Evolutionary conservation across 2,329 filamentous ascomycete genomes (phyloP), one percentile per base, ranked within the genome.

Genomic region (Botryotinia globosa): DNA sequence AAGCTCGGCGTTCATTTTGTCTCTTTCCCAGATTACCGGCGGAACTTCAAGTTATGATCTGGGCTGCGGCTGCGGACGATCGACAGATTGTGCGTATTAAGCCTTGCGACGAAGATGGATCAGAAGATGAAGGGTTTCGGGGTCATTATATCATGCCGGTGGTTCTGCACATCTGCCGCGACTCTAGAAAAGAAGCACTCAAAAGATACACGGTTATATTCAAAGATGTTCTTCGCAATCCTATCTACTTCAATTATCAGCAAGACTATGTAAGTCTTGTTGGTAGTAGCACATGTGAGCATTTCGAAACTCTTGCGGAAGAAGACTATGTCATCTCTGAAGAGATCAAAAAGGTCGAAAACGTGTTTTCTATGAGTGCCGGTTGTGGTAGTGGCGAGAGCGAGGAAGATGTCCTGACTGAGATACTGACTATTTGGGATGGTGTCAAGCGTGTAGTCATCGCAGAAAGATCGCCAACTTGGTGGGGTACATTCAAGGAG

Each of bases 401-500:
- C 39, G 70, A 72, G 42, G 51, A 72, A 51, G 70, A 61, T 12
- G 39, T 37, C 6, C 14, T 72, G 42, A 8, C 48, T 14, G 18
- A 25, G 9, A 34, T 48, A 8, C 22, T 66, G 8, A 29, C 4
- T 12, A 25, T 68, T 1, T 72, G 65, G 20, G 54, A 67, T 32
- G 63, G 70, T 1, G 10, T 68, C 32, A 72, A 61, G 29, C 22
- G 34, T 34, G 10, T 72, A 16, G 18, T 72, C 14, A 39, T 72
- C 18, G 37, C 58, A 22, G 70, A 72, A 42, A 56, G 34, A 20
- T 39, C 20, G 12, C 51, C 70, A 18, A 68, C 70, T 9, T 72
- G 70, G 70, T 72, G 51, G 70, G 63, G 70, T 18, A 61, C 61
- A 37, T 59, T 39, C 42, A 72, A 72, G 20, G 63, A 72, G 51